Conservation (phyloP, 1,284 basidiomycete species). For the Irpex sp. region DNA sequence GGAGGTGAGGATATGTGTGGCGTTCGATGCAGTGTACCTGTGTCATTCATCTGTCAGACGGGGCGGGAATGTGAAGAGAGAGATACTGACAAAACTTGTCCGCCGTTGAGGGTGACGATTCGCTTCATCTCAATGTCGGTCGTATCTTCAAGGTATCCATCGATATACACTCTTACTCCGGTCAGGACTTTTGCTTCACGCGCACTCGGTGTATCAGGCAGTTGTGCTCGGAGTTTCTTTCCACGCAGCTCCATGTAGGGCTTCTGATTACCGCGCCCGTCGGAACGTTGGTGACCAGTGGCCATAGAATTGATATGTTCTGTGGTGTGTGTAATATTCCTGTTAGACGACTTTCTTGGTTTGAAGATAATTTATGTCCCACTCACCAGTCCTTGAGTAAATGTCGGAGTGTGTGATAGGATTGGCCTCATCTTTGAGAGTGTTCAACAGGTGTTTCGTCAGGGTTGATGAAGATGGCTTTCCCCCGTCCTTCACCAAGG, state of each 20-base stretch:
- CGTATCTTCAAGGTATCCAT: slow-evolving; percentile 62
- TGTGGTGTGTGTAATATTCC: slow-evolving; percentile 20
- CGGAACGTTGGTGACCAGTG: slow-evolving; percentile 66
- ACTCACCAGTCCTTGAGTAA: slow-evolving; percentile 51
- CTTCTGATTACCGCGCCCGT: slow-evolving; percentile 37
- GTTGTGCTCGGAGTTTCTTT: slow-evolving; percentile 49
- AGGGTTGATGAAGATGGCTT: slow-evolving; percentile 41
- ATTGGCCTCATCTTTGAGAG: slow-evolving; percentile 55
- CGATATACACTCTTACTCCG: slow-evolving; percentile 52
- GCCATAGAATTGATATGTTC: slow-evolving; percentile 56
- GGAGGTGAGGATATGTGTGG: slow-evolving; percentile 73
- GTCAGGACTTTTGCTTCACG: slow-evolving; percentile 34
- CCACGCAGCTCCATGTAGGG: slow-evolving; percentile 42
- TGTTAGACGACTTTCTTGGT: not conserved
- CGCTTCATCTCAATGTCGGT: slow-evolving; percentile 75
- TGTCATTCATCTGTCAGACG: not conserved
- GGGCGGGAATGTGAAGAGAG: not conserved
- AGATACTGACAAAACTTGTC: slow-evolving; percentile 41
- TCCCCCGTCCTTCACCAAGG: slow-evolving; percentile 25
- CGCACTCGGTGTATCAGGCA: slow-evolving; percentile 19
- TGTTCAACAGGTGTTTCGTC: slow-evolving; percentile 54
- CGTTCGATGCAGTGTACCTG: slow-evolving; percentile 51
- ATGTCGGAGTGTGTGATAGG: slow-evolving; percentile 73
- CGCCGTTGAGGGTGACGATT: slow-evolving; percentile 54
- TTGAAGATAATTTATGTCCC: not conserved